Evolutionary conservation across 73 alveolate species (phyloP).

Genomic region (Durusdinium trenchii): DNA sequence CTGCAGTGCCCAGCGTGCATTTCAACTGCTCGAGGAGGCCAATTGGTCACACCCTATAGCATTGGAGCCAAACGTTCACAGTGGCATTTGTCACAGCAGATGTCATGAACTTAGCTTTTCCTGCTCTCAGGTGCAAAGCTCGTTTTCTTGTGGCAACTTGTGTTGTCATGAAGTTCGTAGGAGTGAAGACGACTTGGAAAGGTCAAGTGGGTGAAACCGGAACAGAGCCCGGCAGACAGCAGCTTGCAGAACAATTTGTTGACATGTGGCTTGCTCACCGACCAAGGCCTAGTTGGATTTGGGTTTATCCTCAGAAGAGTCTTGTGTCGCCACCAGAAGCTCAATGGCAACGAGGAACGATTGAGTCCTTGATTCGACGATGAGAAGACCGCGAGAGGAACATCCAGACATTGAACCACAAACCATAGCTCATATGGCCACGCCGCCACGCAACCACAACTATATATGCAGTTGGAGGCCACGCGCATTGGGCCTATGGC

Average conservation of each 20-base stretch:
- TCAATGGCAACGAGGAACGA: neutral
- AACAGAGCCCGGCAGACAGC: conserved; percentile 17
- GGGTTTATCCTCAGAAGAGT: neutral
- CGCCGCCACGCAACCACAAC: neutral
- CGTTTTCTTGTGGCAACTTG: neutral
- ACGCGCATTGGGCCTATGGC: conserved; percentile 22
- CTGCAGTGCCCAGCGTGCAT: neutral
- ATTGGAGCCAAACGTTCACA: neutral
- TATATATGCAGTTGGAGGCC: neutral
- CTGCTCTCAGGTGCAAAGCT: neutral
- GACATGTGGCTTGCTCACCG: conserved; percentile 11
- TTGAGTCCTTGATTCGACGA: neutral
- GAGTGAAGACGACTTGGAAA: conserved; percentile 1
- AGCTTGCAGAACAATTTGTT: neutral
- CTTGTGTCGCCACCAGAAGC: neutral
- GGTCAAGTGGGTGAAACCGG: neutral
- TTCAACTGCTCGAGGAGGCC: neutral
- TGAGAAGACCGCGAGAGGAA: neutral
- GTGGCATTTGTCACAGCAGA: conserved; percentile 8
- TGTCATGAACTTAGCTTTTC: conserved; percentile 9
- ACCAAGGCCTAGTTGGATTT: conserved; percentile 29
- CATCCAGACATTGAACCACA: neutral
- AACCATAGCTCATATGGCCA: neutral
- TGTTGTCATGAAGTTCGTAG: neutral
- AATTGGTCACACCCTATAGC: neutral